Evolutionary conservation across 495 filamentous ascomycete species (phyloP).

Genomic region (Hypoxylon trugodes): DNA sequence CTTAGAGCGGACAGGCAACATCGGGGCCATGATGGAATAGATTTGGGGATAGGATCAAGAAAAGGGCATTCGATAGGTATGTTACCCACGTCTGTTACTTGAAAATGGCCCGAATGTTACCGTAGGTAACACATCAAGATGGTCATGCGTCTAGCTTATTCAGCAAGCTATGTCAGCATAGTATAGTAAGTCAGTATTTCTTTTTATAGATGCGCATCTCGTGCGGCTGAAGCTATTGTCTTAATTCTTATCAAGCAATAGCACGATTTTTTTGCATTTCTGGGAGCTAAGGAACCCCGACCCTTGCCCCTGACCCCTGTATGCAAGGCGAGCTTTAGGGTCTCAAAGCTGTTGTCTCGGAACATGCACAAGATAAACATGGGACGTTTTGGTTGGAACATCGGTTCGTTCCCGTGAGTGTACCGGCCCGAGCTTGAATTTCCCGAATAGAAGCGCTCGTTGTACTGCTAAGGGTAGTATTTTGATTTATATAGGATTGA

Average conservation of each 20-base stretch:
- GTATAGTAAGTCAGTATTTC: slow-evolving; percentile 8
- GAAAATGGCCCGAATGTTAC: too few relatives aligned
- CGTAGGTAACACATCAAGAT: background rate
- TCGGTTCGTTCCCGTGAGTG: too few relatives aligned
- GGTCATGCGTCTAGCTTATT: background rate
- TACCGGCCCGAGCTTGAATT: too few relatives aligned
- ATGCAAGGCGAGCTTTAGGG: too few relatives aligned
- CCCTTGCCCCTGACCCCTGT: background rate
- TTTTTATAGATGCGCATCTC: slow-evolving; percentile 35
- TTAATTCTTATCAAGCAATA: slow-evolving; percentile 3
- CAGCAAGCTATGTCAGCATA: background rate
- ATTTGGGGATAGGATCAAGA: too few relatives aligned
- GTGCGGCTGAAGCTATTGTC: slow-evolving; percentile 20
- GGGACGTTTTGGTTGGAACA: background rate
- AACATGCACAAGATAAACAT: background rate
- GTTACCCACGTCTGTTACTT: too few relatives aligned
- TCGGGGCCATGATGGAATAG: background rate
- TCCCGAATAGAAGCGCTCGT: too few relatives aligned
- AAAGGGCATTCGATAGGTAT: background rate
- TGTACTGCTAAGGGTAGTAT: too few relatives aligned
- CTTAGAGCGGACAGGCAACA: background rate
- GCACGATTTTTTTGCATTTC: background rate
- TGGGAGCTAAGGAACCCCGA: background rate
- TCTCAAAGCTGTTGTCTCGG: background rate
- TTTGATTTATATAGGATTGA: background rate